Evolutionary conservation across 352 stramenopile species (phyloP), one percentile per base, ranked within the genome.

Genomic region (Globisporangium abappressorium): DNA sequence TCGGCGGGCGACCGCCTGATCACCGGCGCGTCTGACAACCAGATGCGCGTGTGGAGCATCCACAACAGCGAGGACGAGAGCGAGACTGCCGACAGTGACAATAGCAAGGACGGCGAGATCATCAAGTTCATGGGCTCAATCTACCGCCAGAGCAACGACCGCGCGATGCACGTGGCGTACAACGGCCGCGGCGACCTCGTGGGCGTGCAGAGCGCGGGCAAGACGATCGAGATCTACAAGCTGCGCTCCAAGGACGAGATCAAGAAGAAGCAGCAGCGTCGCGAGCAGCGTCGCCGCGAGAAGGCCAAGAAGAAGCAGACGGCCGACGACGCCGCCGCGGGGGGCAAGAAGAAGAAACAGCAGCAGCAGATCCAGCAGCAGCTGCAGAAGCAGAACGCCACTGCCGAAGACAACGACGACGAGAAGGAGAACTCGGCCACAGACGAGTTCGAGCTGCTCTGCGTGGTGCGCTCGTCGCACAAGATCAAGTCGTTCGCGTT

Each of bases 211-310:
- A 90, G 84, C 59, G 79, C 84, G 18, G 91, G 92, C 14, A 97
- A 97, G 74, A 92, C 82, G n/a, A 77, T 98, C 26, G 91, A 98
- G 72, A 74, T 98, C 20, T 98, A 97, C 74, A 85, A 86, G 33
- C 65, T 98, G 41, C 90, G 93, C 0, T 87, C 79, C 5, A 69
- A 77, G 5, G 82, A 91, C 9, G 89, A 98, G 72, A 94, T 94
- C 26, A 94, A 92, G 76, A 98, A 98, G 80, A 98, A 97, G 76
- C 87, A 84, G 46, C 92, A 97, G 73, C 88, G 93, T 70, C 84
- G 90, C 7, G 77, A 96, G 47, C 95, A 97, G 72, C 87, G 93
- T 38, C 77, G 82, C 28, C 84, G 92, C 7, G 94, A 98, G 65
- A 98, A 98, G 75, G 76, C 78, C 33, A 85, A 91, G 62, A 94